Evolutionary conservation across 768 basidiomycete species (phyloP), one percentile per base, ranked within the genome.

Genomic region (Pisolithus tinctorius): DNA sequence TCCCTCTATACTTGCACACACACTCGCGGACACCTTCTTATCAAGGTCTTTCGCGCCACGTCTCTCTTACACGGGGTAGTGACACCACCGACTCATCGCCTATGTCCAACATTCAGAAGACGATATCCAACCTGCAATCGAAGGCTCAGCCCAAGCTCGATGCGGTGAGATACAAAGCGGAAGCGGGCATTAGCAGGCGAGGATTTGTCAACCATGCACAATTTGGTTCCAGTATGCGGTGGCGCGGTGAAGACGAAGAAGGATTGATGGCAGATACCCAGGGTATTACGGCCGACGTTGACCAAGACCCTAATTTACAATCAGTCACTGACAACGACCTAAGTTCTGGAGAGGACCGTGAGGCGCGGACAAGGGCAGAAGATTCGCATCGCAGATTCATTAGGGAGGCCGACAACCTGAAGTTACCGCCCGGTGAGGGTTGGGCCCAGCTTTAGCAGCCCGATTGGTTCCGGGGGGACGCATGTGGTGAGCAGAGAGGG

Each of bases 141-240:
- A 61, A 59, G 17, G 71, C 71, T 11, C 74, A 80, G 59, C 83
- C 82, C 0, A 74, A 69, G 41, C 61, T 85, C 25, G 83, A 86
- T 51, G 77, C 78, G 29, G 84, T 81, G 25, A 68, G 82, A 53
- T 86, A 79, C 65, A 86, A 86, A 65, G 84, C 83, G 0, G 84
- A 86, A 63, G 85, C 84, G 17, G 84, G 83, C 16, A 58, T 87
- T 30, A 80, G 74, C 53, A 70, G 70, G 57, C 71, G 83, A 4
- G 85, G 84, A 38, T 86, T 76, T 56, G 76, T 84, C 34, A 63
- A 67, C 37, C 70, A 70, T 53, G 23, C 64, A 38, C 65, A 65
- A 25, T 46, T 61, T 5, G 58, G 43, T 3, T 11, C 62, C 13
- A 55, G 53, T 26, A 54, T 52, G 17, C 51, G 60, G 30, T 69